Conservation (phyloP, 257 asterid genomes). For the Scutellaria barbata region DNA sequence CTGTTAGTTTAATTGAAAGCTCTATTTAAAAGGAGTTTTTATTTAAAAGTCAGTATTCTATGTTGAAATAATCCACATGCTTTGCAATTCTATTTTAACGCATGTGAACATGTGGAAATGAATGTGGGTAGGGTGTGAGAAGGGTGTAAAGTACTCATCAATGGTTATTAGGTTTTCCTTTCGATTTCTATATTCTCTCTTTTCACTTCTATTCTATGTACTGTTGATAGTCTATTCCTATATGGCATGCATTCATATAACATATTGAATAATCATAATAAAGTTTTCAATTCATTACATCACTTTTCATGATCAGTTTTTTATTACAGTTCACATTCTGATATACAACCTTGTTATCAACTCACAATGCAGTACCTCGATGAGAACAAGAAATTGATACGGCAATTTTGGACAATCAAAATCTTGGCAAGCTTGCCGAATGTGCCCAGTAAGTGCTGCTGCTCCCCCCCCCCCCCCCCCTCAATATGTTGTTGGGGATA, state of each 20-base stretch:
- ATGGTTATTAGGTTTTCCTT: not conserved
- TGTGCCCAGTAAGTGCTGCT: constrained; percentile 82
- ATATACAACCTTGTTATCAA: constrained; percentile 21
- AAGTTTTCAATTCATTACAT: not conserved
- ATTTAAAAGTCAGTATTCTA: not conserved
- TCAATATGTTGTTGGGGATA: not conserved
- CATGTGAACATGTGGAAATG: not conserved
- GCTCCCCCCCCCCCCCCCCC: too few species aligned
- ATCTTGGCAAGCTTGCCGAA: constrained; percentile 93
- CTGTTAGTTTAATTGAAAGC: not conserved
- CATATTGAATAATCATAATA: not conserved
- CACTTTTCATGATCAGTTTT: constrained; percentile 2
- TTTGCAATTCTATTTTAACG: not conserved
- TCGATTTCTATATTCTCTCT: not conserved
- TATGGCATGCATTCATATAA: not conserved
- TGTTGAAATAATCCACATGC: not conserved
- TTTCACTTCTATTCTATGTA: not conserved
- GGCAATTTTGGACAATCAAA: constrained; percentile 94
- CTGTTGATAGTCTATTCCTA: not conserved
- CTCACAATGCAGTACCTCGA: constrained; percentile 78
- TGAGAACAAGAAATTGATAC: constrained; percentile 90
- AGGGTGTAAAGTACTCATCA: not conserved
- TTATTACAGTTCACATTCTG: constrained; percentile 14
- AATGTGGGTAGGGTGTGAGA: not conserved
- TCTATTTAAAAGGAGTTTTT: not conserved